A percentile compares a stretch with the other conserved stretches of the same genome.
Evolutionary conservation across 2,329 filamentous ascomycete species (phyloP).

Genomic region (Dactylella cylindrospora): DNA sequence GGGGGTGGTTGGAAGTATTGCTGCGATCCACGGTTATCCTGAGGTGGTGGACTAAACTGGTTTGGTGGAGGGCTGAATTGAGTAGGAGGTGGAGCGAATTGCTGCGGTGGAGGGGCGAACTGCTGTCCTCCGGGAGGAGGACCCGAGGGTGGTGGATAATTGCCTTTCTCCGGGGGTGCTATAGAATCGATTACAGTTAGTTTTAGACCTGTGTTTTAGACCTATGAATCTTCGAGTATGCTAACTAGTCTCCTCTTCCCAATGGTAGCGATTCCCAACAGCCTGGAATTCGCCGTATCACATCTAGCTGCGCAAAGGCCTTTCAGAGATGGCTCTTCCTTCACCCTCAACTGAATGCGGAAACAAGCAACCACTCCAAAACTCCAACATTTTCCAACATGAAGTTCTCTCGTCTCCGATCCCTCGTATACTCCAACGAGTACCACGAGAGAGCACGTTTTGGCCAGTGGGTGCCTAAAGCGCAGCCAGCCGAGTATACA

Average conservation of each 20-base stretch:
- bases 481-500: constrained; percentile 50
- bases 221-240: background rate
- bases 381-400: constrained; percentile 9
- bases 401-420: too few relatives aligned
- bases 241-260: constrained; percentile 1
- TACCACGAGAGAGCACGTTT: constrained; percentile 27
- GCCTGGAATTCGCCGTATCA: background rate
- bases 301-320: too few relatives aligned
- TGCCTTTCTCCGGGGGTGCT: constrained; percentile 40
- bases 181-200: constrained; percentile 1
- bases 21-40: constrained; percentile 44
- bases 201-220: too few relatives aligned
- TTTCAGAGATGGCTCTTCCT: too few relatives aligned
- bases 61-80: constrained; percentile 50
- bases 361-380: too few relatives aligned
- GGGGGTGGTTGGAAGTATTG: constrained; percentile 49
- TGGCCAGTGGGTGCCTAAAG: constrained; percentile 45
- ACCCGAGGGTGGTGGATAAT: constrained; percentile 39
- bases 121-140: constrained; percentile 45
- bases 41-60: constrained; percentile 46
- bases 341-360: constrained; percentile 17
- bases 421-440: constrained; percentile 4
- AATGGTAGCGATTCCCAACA: background rate
- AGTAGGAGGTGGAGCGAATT: constrained; percentile 56
- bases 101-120: constrained; percentile 50